Conservation (phyloP, 352 stramenopile genomes). For the Bremia lactucae region DNA sequence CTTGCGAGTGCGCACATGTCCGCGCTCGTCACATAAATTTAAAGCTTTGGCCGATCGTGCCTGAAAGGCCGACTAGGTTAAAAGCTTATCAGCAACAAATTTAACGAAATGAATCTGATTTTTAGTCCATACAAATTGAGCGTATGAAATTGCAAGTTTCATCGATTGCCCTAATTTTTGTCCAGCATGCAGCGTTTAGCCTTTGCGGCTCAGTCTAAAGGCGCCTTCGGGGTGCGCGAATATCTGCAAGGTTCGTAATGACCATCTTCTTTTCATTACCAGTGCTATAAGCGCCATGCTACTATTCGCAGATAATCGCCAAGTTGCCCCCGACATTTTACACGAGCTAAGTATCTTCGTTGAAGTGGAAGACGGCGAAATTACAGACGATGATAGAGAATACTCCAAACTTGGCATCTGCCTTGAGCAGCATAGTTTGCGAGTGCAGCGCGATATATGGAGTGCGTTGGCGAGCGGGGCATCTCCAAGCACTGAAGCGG, state of each 20-base stretch:
- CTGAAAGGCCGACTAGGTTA: no score
- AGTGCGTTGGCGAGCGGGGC: conserved; percentile 32
- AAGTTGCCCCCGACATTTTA: conserved; percentile 22
- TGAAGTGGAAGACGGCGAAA: background rate
- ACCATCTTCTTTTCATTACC: background rate
- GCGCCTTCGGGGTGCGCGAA: conserved; percentile 28
- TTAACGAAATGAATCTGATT: no score
- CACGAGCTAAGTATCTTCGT: conserved; percentile 16
- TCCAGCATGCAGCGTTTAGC: conserved; percentile 22
- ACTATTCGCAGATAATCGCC: conserved; percentile 29
- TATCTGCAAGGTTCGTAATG: conserved; percentile 25
- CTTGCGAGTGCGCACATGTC: no score
- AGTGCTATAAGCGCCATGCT: background rate
- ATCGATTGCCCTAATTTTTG: no score
- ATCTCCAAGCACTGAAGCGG: conserved; percentile 2
- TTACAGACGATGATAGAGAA: background rate
- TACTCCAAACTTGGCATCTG: conserved; percentile 19
- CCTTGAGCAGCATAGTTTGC: conserved; percentile 31
- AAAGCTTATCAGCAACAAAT: no score
- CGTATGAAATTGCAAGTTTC: no score
- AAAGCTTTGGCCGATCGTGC: no score
- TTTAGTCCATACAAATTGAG: no score
- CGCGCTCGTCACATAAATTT: no score
- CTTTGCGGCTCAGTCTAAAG: conserved; percentile 27
- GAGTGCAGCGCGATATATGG: conserved; percentile 49